Base-by-base conservation (phyloP, 768 basidiomycete species). In the Candolleomyces aberdarensis region DNA sequence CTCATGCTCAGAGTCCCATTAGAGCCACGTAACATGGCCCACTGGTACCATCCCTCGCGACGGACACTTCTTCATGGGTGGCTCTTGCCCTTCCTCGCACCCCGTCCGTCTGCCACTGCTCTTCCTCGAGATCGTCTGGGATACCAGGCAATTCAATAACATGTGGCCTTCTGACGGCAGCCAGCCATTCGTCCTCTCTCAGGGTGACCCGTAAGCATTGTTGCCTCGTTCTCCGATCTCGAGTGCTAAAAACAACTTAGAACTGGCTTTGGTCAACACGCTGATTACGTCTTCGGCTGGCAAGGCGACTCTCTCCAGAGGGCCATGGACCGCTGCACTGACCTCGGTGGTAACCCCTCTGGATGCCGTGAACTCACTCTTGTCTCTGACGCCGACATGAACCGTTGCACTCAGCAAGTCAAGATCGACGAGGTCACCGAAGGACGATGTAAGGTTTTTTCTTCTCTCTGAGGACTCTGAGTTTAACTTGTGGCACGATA, bases 91-190 rank as follows among this genome's bases (percentile, higher is more conserved):
- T 11, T 31, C 57, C 13, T 31, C 15, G n/a, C 57, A 58, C 57
- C 57, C 57, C 49, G 40, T 36, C 29, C 57, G 57, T n/a, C 49
- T 58, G 57, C 57, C 57, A 3, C 31, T 58, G 17, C 48, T 58
- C 47, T 58, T 58, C 57, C 31, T 58, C 49, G 57, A 58, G 40
- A 58, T 58, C 31, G 57, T 58, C 48, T 58, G 57, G 57, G 57
- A 58, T 26, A 58, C 57, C n/a, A 46, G 57, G 10, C 57, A 58
- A 51, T 58, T 58, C 48, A 50, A 49, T 31, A 50, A 19, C 48
- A 15, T 19, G 36, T 58, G 57, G 57, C 57, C 57, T 14, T 40
- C 36, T 29, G 43, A 46, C 20, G 48, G 56, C 20, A 48, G 57
- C n/a, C 57, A 58, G 32, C 57, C 57, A 14, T 58, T 58, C 29